Base-by-base conservation (phyloP, 306 rosid species). In the Lithocarpus polystachyus region DNA sequence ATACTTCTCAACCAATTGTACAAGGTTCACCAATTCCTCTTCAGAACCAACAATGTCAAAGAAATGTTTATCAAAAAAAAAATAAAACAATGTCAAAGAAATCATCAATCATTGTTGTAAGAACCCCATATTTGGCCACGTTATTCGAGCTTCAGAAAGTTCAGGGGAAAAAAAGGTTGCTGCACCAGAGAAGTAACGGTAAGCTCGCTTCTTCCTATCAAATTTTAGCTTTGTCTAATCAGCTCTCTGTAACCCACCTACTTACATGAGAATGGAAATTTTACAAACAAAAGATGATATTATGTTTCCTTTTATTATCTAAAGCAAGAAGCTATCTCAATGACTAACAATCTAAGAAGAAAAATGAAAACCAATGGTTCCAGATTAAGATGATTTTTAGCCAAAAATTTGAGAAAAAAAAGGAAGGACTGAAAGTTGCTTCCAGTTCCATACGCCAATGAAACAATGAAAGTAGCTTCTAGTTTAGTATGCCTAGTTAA, bases 71-170 rank as follows among this genome's bases (percentile, higher is more conserved):
- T n/a, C n/a, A n/a, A n/a, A n/a, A n/a, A n/a, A n/a, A n/a, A n/a
- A n/a, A n/a, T n/a, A n/a, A n/a, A 23, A 93, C 92, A 74, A 89
- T 75, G 23, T 92, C 99, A 82, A 83, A 92, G 89, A 95, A 95
- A 84, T 94, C 99, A 85, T 92, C 97, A 17, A 95, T 93, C 75
- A 87, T 88, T 62, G 97, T 91, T 56, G 89, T 80, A 53, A 94
- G 97, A 56, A 92, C 89, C 57, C 95, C 97, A 52, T 83, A 85
- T 79, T 95, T 92, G 0, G 97, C 90, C 93, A 89, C 23, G 97
- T 88, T 77, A 91, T 84, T 77, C 97, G 94, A 19, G 92, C 97
- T 75, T 92, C 94, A 40, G 89, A 73, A 81, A 86, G 80, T 84
- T 91, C 97, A 3, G 92, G 90, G 68, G 89, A 18, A 71, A 77